Evolutionary conservation across 148 eudicot species (phyloP), one percentile per base, ranked within the genome.

Genomic region (Vaccinium darrowii): DNA sequence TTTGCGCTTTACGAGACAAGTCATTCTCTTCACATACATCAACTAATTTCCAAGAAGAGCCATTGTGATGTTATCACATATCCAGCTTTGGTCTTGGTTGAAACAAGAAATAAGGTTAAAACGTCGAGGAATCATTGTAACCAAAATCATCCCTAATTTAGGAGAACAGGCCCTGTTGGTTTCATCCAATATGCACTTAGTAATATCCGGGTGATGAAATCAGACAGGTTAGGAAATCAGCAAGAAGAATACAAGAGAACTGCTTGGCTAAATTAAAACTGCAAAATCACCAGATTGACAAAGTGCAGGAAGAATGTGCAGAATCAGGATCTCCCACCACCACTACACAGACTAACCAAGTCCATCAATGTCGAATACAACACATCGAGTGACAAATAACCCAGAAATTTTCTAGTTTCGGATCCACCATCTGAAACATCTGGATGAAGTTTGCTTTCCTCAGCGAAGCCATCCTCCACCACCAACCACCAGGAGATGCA

Each of bases 401-500:
- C 98, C 83, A 96, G 79, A 81, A 92, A 93, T 82, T 91, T 91
- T 87, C 90, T 89, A 30, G 83, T 90, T 25, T 88, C 87, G 21
- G 92, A 83, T 75, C 84, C 91, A 25, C 87, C 86, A 58, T 79
- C 88, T 16, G 90, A 81, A 39, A 84, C 65, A 79, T 91, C 91
- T 39, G 85, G 83, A 76, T 80, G 90, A 84, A 89, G 80, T 77
- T 88, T 89, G 85, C 77, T 83, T 78, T 91, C 95, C 85, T 86
- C 92, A 1, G 90, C 71, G 74, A 84, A 88, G 14, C 94, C 91
- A 77, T 94, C 92, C 12, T 91, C 98, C 81, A 94, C 73, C 56
- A 91, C 94, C 88, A 97, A 88, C 97, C 97, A 96, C 98, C 99
- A 97, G 8, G 99, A 97, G 88, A 95, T 97, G 90, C 97, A 90